A percentile compares a stretch with the other conserved stretches of the same genome.
Evolutionary conservation across 495 filamentous ascomycete species (phyloP).

Genomic region (Polyplosphaeria fusca): DNA sequence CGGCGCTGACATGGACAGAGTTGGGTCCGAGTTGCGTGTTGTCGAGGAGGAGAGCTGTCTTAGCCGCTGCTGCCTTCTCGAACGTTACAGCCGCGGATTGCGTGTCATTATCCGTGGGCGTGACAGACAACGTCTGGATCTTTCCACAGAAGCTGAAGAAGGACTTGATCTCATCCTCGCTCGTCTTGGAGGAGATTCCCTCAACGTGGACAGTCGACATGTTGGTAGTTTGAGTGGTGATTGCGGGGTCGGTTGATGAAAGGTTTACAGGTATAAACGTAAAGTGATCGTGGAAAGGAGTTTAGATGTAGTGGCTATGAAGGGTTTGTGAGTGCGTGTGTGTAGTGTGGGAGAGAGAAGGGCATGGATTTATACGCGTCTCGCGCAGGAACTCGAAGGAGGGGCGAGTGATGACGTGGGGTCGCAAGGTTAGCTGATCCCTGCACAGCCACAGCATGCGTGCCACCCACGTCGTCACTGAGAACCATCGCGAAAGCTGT

Average conservation of each 20-base stretch:
- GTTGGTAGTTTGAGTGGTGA: conserved; percentile 13
- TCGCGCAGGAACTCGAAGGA: too few relatives aligned
- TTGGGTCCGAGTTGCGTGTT: conserved; percentile 85
- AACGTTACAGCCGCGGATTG: conserved; percentile 90
- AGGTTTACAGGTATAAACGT: too few relatives aligned
- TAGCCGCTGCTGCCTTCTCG: conserved; percentile 91
- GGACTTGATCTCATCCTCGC: conserved; percentile 85
- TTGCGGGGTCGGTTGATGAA: not conserved
- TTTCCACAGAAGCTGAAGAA: conserved; percentile 99
- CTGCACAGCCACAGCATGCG: too few relatives aligned
- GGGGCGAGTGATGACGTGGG: too few relatives aligned
- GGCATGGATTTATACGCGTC: too few relatives aligned
- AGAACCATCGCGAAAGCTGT: too few relatives aligned
- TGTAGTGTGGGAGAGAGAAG: not conserved
- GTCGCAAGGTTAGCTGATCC: too few relatives aligned
- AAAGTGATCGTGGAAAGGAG: not conserved
- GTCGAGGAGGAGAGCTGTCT: conserved; percentile 93
- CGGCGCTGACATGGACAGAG: conserved; percentile 71
- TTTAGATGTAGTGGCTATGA: not conserved
- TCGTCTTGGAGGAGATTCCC: conserved; percentile 76
- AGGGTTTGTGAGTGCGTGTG: too few relatives aligned
- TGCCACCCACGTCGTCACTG: too few relatives aligned
- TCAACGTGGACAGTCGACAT: conserved; percentile 56
- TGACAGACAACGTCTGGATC: conserved; percentile 77
- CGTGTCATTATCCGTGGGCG: conserved; percentile 56